These are phyloP conservation scores for Fraxinus excelsior DNA, from an alignment of 257 asterid genomes.

Conservation along the genomic window DNA sequence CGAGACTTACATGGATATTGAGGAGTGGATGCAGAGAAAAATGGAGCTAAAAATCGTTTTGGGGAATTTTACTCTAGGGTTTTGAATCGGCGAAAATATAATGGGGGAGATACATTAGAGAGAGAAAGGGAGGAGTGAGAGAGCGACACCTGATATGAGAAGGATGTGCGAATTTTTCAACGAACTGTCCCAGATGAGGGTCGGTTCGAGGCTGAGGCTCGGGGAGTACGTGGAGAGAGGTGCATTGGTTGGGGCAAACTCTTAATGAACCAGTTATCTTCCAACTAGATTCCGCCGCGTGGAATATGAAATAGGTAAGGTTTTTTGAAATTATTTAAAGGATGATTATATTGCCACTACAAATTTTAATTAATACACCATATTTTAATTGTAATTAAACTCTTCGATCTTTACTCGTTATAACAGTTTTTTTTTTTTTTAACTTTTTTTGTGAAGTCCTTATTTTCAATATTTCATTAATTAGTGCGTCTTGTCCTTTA, in stretches of 20 bases:
- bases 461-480: too few relatives aligned
- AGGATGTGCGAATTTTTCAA: conserved; percentile 53
- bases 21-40: conserved; percentile 18
- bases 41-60: conserved; percentile 38
- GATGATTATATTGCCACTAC: too few relatives aligned
- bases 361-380: neutral
- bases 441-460: too few relatives aligned
- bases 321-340: too few relatives aligned
- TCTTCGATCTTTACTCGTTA: too few relatives aligned
- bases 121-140: conserved; percentile 21
- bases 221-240: conserved; percentile 13
- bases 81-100: conserved; percentile 44
- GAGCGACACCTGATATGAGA: conserved; percentile 34
- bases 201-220: conserved; percentile 37
- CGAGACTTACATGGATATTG: conserved; percentile 37
- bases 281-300: conserved; percentile 23
- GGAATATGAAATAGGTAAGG: conserved; percentile 3
- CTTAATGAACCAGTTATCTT: conserved; percentile 1
- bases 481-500: too few relatives aligned
- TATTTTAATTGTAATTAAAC: too few relatives aligned
- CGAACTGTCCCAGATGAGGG: conserved; percentile 38
- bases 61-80: conserved; percentile 39
- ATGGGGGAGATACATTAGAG: conserved; percentile 23
- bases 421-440: too few relatives aligned
- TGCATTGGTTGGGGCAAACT: conserved; percentile 13